These are phyloP conservation scores for Penicillium sp. DNA, from an alignment of 2,329 filamentous ascomycete species.

Conservation along the genomic window DNA sequence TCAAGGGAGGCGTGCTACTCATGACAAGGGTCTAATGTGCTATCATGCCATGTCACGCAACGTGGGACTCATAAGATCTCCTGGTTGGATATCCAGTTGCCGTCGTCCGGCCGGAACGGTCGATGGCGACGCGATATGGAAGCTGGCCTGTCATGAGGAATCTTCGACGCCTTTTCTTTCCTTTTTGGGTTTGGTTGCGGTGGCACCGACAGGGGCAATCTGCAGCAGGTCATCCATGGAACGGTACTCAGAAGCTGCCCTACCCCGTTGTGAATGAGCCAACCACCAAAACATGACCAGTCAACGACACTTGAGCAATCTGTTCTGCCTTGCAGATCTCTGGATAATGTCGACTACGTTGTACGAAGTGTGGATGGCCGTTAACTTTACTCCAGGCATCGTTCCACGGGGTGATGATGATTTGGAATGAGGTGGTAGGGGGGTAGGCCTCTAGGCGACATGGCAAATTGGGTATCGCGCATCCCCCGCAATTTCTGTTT, in stretches of 20 bases:
- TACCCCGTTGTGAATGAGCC: neutral
- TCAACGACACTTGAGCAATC: neutral
- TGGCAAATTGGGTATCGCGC: neutral
- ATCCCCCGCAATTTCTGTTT: neutral
- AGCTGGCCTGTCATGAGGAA: neutral
- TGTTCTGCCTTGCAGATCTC: neutral
- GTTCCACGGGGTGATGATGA: neutral
- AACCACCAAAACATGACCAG: neutral
- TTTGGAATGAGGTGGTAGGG: neutral
- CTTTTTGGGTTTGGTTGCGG: neutral
- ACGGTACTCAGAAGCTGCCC: neutral
- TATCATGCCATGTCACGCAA: neutral
- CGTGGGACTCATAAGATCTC: neutral
- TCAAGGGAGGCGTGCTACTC: neutral
- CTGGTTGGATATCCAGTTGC: neutral
- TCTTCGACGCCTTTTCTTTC: neutral
- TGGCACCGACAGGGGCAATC: constrained; percentile 5
- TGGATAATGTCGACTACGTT: neutral
- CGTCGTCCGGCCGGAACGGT: neutral
- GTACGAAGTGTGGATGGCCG: neutral
- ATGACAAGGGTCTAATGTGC: neutral
- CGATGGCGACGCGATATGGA: neutral
- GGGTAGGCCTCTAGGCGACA: neutral
- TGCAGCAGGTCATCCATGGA: neutral
- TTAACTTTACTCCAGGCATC: neutral